Percentiles rank a stretch among this genome's conserved stretches.
phyloP scores from a whole-genome alignment of 192 early-diverging fungal genomes.

The Cladochytrium replicatum region DNA sequence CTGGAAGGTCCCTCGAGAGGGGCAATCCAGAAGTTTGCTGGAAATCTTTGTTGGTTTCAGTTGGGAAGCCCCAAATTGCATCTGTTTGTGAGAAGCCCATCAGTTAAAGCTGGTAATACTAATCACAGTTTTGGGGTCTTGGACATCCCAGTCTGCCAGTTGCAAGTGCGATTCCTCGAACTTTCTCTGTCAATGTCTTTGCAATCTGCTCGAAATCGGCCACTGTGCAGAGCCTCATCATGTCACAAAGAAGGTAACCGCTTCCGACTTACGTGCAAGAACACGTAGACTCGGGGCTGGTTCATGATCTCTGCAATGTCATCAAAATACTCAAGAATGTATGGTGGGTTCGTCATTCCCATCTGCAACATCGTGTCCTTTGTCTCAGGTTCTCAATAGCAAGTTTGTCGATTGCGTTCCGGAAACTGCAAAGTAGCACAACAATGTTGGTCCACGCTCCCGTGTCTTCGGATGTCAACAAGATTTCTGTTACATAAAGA shows the following conservation, averaged over 20 bases:
- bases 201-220: slow-evolving; percentile 37
- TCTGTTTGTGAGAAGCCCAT: slow-evolving; percentile 11
- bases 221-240: slow-evolving; percentile 38
- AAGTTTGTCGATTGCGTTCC: slow-evolving; percentile 29
- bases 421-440: slow-evolving; percentile 34
- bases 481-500: slow-evolving; percentile 43
- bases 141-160: slow-evolving; percentile 11
- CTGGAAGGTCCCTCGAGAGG: slow-evolving; percentile 26
- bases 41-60: slow-evolving; percentile 40
- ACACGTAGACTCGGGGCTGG: slow-evolving; percentile 47
- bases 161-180: slow-evolving; percentile 34
- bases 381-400: not conserved
- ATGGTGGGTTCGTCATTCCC: slow-evolving; percentile 58
- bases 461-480: slow-evolving; percentile 50
- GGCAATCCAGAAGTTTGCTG: slow-evolving; percentile 36
- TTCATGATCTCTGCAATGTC: slow-evolving; percentile 37
- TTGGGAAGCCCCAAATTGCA: slow-evolving; percentile 50
- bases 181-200: slow-evolving; percentile 18
- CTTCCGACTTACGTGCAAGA: slow-evolving; percentile 47
- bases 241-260: slow-evolving; percentile 34
- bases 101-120: not conserved
- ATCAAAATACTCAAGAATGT: slow-evolving; percentile 45
- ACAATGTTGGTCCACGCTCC: slow-evolving; percentile 43
- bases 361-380: slow-evolving; percentile 34
- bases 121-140: too few relatives aligned